Conservation (phyloP, 441 rosid species). For the Corymbia calophylla region DNA sequence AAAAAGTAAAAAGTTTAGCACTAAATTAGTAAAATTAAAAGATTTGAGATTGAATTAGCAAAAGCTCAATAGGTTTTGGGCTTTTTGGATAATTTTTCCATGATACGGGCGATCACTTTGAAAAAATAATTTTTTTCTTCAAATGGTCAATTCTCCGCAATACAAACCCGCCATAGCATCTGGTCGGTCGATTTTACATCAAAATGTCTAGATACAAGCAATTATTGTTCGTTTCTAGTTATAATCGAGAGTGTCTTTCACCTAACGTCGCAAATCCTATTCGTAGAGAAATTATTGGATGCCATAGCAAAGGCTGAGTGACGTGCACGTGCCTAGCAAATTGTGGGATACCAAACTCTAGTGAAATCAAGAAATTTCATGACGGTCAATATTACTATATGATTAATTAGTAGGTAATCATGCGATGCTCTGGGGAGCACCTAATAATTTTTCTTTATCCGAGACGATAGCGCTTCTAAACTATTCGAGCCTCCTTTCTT, state of each 20-base stretch:
- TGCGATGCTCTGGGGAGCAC: neutral
- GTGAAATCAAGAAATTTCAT: neutral
- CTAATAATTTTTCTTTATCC: neutral
- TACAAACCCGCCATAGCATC: neutral
- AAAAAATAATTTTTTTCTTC: neutral
- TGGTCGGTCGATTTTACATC: neutral
- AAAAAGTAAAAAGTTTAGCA: no score
- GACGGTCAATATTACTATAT: neutral
- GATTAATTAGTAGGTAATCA: neutral
- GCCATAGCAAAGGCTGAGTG: neutral
- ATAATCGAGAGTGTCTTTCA: neutral
- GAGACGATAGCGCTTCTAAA: neutral
- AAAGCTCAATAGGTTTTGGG: no score
- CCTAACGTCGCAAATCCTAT: rapidly evolving
- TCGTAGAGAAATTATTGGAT: neutral
- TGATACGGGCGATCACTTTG: neutral
- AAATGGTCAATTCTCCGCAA: neutral
- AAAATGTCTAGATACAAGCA: neutral
- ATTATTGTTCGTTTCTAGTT: neutral
- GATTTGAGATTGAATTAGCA: no score
- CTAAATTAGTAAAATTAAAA: no score
- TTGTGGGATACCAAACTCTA: neutral
- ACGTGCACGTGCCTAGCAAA: neutral
- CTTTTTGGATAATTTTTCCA: no score
- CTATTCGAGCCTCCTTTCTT: neutral